These are phyloP conservation scores for Kwoniella europaea DNA, from an alignment of 768 basidiomycete species.

Conservation along the genomic window DNA sequence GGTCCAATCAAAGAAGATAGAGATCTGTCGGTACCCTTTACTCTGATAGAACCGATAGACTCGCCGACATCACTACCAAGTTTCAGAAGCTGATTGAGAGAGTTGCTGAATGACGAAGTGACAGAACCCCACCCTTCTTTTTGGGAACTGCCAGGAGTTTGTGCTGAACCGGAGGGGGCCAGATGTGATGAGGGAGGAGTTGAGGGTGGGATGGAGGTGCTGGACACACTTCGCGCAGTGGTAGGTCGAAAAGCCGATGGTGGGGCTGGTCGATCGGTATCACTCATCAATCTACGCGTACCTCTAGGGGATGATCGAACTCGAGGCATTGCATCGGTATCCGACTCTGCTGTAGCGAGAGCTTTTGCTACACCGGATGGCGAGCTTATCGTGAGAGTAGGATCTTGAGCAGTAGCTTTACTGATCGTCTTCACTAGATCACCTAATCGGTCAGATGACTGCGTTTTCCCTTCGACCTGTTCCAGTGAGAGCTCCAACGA, in stretches of 20 bases:
- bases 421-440: conserved; percentile 46
- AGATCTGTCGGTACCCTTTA: conserved; percentile 37
- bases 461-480: conserved; percentile 36
- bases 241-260: conserved; percentile 32
- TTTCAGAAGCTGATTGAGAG: conserved; percentile 49
- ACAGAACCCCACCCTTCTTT: conserved; percentile 47
- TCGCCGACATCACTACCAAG: conserved; percentile 40
- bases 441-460: conserved; percentile 25
- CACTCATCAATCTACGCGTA: conserved; percentile 6
- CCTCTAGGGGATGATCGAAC: background rate
- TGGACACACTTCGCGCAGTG: conserved; percentile 20
- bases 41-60: conserved; percentile 35
- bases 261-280: conserved; percentile 11
- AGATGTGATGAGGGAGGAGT: conserved; percentile 3
- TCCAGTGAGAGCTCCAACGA: conserved; percentile 42
- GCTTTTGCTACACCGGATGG: background rate
- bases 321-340: conserved; percentile 15
- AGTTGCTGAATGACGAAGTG: conserved; percentile 42
- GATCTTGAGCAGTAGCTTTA: conserved; percentile 43
- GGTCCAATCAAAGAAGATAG: conserved; percentile 43
- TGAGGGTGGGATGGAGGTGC: conserved; percentile 10
- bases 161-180: conserved; percentile 1
- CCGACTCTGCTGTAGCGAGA: background rate
- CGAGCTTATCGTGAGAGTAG: conserved; percentile 3
- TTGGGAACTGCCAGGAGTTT: background rate